Evolutionary conservation across 2,329 filamentous ascomycete species (phyloP).

Genomic region (Rhynchosporium agropyri): DNA sequence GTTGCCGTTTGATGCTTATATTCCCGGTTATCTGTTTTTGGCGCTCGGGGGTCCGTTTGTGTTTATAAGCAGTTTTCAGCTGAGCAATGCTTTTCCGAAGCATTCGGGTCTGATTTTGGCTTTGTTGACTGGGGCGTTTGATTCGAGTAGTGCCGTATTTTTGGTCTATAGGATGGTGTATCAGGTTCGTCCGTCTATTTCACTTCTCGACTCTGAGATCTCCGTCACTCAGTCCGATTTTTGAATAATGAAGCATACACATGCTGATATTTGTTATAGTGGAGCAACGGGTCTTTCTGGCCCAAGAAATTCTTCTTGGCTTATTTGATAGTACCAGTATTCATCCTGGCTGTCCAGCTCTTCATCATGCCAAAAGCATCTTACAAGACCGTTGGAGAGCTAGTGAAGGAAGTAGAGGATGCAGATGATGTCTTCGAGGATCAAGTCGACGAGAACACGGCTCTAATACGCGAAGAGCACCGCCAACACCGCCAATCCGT

Average conservation of each 20-base stretch:
- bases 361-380: slow-evolving; percentile 73
- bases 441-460: slow-evolving; percentile 54
- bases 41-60: slow-evolving; percentile 79
- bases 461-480: slow-evolving; percentile 49
- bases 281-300: slow-evolving; percentile 58
- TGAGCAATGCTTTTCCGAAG: slow-evolving; percentile 80
- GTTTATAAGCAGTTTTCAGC: slow-evolving; percentile 81
- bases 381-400: slow-evolving; percentile 84
- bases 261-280: slow-evolving; percentile 28
- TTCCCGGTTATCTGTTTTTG: slow-evolving; percentile 74
- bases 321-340: slow-evolving; percentile 70
- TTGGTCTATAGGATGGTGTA: slow-evolving; percentile 73
- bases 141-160: slow-evolving; percentile 79
- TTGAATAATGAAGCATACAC: no score
- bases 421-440: slow-evolving; percentile 52
- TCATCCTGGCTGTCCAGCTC: slow-evolving; percentile 68
- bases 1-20: slow-evolving; percentile 73
- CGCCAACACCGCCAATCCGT: slow-evolving; percentile 46
- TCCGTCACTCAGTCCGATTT: no score
- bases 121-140: slow-evolving; percentile 78
- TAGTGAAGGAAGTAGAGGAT: slow-evolving; percentile 72
- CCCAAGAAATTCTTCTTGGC: slow-evolving; percentile 69
- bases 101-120: slow-evolving; percentile 80
- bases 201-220: no score
- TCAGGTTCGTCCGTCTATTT: slow-evolving; percentile 43